Evolutionary conservation across 306 rosid genomes (phyloP).

Genomic region (Hippophae gyantsensis): DNA sequence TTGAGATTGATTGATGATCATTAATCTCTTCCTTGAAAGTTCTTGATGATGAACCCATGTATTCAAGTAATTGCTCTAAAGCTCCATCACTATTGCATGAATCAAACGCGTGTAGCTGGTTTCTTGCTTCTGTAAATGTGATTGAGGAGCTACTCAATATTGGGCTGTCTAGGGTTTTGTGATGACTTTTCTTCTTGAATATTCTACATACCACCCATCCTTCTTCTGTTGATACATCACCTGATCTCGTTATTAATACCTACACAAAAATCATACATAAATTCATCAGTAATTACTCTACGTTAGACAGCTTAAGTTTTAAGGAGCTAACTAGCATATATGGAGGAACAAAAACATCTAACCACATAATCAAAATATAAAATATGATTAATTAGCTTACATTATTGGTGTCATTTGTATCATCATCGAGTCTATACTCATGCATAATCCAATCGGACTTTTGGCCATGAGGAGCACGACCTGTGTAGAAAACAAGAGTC

Average conservation of each 20-base stretch:
- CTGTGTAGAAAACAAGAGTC: slow-evolving; percentile 87
- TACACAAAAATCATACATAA: too few relatives aligned
- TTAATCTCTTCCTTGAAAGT: slow-evolving; percentile 54
- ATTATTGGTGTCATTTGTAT: slow-evolving; percentile 19
- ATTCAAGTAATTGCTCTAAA: slow-evolving; percentile 59
- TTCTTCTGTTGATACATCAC: slow-evolving; percentile 60
- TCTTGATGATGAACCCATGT: slow-evolving; percentile 37
- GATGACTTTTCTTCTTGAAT: slow-evolving; percentile 83
- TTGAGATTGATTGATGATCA: slow-evolving; percentile 3
- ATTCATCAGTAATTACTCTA: too few relatives aligned
- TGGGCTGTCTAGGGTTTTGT: slow-evolving; percentile 64
- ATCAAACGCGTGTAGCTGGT: too few relatives aligned
- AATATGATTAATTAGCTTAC: slow-evolving; percentile 25
- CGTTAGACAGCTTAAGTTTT: too few relatives aligned
- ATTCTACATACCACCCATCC: slow-evolving; percentile 97
- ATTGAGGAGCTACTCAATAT: slow-evolving; percentile 2
- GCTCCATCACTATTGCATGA: slow-evolving; percentile 32
- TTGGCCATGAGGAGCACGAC: slow-evolving; percentile 91
- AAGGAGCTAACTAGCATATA: too few relatives aligned
- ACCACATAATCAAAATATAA: not conserved
- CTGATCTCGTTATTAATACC: not conserved
- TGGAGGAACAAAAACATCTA: too few relatives aligned
- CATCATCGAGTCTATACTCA: slow-evolving; percentile 80
- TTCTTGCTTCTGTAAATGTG: not conserved
- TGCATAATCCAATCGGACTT: slow-evolving; percentile 99